Conservation (phyloP, 2,329 filamentous ascomycete species). For the Graphilbum sp. region DNA sequence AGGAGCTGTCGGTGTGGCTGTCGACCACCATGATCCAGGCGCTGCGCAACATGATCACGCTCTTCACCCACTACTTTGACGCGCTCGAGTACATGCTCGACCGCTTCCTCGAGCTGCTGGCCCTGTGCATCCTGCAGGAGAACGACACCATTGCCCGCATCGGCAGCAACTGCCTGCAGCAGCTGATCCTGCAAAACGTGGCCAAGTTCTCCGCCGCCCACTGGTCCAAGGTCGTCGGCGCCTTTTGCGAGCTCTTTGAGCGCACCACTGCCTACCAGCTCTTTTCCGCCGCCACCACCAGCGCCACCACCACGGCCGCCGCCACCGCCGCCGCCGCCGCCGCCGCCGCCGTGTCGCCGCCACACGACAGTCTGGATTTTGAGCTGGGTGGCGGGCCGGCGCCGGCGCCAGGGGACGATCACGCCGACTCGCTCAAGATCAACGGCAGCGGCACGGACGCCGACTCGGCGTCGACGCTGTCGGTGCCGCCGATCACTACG, state of each 20-base stretch:
- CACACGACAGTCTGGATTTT: slow-evolving; percentile 27
- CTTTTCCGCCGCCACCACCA: slow-evolving; percentile 63
- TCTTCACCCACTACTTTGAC: slow-evolving; percentile 98
- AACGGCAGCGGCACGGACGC: slow-evolving; percentile 29
- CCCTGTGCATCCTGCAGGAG: slow-evolving; percentile 94
- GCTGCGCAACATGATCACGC: slow-evolving; percentile 90
- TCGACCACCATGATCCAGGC: slow-evolving; percentile 99
- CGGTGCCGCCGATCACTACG: slow-evolving; percentile 13
- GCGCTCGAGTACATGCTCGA: slow-evolving; percentile 95
- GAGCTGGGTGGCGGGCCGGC: slow-evolving; percentile 17
- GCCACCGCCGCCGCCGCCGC: slow-evolving; percentile 31
- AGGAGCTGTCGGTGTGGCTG: slow-evolving; percentile 95
- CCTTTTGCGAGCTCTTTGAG: slow-evolving; percentile 91
- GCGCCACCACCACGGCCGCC: slow-evolving; percentile 26
- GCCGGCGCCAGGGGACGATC: slow-evolving; percentile 13
- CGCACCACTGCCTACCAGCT: slow-evolving; percentile 88
- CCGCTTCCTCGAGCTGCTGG: slow-evolving; percentile 85
- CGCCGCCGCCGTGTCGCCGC: background rate
- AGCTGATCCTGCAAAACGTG: slow-evolving; percentile 92
- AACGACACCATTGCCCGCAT: slow-evolving; percentile 98
- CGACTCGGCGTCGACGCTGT: slow-evolving; percentile 15
- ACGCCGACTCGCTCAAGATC: slow-evolving; percentile 37
- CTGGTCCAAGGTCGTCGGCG: slow-evolving; percentile 87
- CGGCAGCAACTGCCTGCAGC: slow-evolving; percentile 93
- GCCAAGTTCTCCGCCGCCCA: slow-evolving; percentile 75